Conservation (phyloP, 1,284 basidiomycete species). For the Ustilago esculenta region DNA sequence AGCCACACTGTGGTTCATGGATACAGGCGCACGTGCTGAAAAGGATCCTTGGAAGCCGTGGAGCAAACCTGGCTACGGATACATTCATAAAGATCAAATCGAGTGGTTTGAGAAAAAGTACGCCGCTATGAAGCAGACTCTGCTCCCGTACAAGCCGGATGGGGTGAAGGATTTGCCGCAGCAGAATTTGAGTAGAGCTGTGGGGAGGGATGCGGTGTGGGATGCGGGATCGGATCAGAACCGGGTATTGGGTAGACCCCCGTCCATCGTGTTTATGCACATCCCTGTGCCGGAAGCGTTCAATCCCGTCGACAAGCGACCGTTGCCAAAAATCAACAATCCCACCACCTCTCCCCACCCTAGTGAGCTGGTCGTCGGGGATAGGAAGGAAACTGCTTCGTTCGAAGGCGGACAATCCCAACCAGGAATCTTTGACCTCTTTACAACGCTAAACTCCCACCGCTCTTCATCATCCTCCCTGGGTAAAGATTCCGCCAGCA, state of each 20-base stretch:
- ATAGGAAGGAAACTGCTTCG: constrained; percentile 40
- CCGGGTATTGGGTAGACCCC: constrained; percentile 36
- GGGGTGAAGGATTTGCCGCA: constrained; percentile 35
- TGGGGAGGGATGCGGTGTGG: constrained; percentile 16
- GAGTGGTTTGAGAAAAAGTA: constrained; percentile 50
- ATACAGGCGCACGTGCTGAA: constrained; percentile 75
- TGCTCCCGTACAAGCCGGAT: constrained; percentile 53
- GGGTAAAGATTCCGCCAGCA: too few relatives aligned
- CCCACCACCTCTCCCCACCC: background rate
- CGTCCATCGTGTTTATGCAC: constrained; percentile 61
- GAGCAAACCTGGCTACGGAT: constrained; percentile 55
- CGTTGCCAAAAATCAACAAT: background rate
- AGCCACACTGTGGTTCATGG: constrained; percentile 89
- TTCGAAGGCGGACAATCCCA: constrained; percentile 50
- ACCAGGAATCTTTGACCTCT: constrained; percentile 58
- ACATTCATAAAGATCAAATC: constrained; percentile 57
- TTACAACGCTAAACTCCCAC: constrained; percentile 13
- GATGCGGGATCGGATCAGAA: constrained; percentile 29
- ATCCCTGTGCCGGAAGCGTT: constrained; percentile 65
- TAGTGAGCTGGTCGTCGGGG: constrained; percentile 30
- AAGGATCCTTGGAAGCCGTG: constrained; percentile 45
- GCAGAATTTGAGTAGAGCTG: constrained; percentile 7
- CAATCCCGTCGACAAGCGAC: constrained; percentile 16
- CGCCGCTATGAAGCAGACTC: constrained; percentile 9
- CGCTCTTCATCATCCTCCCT: background rate